Evolutionary conservation across 208 protist genomes (phyloP), one percentile per base, ranked within the genome.

Genomic region (Leishmania guyanensis): DNA sequence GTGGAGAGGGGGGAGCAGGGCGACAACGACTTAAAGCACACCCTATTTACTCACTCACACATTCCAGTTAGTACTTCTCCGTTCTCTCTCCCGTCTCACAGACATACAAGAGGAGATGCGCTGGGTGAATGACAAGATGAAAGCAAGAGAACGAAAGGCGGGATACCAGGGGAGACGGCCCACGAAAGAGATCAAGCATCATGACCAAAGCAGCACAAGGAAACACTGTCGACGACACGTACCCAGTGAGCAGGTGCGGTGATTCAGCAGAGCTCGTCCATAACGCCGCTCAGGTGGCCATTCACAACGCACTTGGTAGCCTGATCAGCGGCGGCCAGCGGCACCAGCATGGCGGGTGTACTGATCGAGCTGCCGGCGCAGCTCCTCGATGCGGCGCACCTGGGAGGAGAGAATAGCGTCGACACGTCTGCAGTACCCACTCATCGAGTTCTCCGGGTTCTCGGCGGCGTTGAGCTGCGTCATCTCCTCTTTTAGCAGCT

Each of bases 401-500:
- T 98, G 93, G 51, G 80, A 82, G 5, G 79, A 83, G 16, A 98
- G 88, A 66, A 98, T 92, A 3, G 51, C 78, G 74, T 98, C 96
- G 5, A 99, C 89, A 78, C 90, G 94, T n/a, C 85, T 84, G 82
- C 97, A 97, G 87, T 98, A 99, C 39, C 78, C 86, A 50, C 92
- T 90, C 89, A 98, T 97, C 68, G 86, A 88, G 64, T 93, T 96
- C 39, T 96, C 94, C 33, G 94, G 94, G 79, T 96, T 91, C 81
- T 98, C 97, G 5, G 97, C 95, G 20, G 86, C 90, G 85, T 95
- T 96, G 14, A 99, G 87, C 82, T 98, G 93, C 36, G 89, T 91
- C 96, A 98, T 98, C 86, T 99, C 97, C 65, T 96, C 85, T 81
- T 97, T 97, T 2, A 99, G 84, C 14, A 98, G 75, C 77, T 97